Conservation (phyloP, 1,139 yeast genomes). For the Suhomyces maxii region DNA sequence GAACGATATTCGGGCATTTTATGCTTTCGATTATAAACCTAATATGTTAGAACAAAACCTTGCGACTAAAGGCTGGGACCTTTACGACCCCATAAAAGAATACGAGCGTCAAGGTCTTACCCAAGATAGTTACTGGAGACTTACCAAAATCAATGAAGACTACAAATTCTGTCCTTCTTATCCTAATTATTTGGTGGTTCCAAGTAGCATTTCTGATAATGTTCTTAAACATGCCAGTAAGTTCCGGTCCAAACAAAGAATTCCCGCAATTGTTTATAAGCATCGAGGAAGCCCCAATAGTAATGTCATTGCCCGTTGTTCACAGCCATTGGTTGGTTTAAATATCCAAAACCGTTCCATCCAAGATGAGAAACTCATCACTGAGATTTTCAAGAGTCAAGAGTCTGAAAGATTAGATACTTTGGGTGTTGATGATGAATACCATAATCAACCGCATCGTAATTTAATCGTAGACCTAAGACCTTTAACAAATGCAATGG, state of each 20-base stretch:
- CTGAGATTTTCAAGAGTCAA: slow-evolving; percentile 64
- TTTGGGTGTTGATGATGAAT: slow-evolving; percentile 20
- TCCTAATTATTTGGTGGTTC: slow-evolving; percentile 68
- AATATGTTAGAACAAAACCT: slow-evolving; percentile 63
- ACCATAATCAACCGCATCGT: slow-evolving; percentile 45
- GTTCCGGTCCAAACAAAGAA: slow-evolving; percentile 79
- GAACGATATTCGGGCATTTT: slow-evolving; percentile 43
- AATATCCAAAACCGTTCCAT: slow-evolving; percentile 78
- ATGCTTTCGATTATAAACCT: slow-evolving; percentile 51
- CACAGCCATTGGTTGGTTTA: slow-evolving; percentile 92
- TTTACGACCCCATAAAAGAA: slow-evolving; percentile 65
- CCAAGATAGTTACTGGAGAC: slow-evolving; percentile 58
- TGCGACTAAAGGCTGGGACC: slow-evolving; percentile 64
- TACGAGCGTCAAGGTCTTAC: slow-evolving; percentile 63
- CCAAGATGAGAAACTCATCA: slow-evolving; percentile 83
- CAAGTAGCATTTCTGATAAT: slow-evolving; percentile 73
- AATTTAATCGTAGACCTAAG: slow-evolving; percentile 88
- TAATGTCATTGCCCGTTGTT: slow-evolving; percentile 81
- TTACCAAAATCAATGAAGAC: slow-evolving; percentile 60
- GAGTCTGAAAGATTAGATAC: slow-evolving; percentile 29
- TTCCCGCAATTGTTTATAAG: slow-evolving; percentile 80
- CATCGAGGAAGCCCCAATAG: slow-evolving; percentile 59
- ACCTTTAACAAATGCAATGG: slow-evolving; percentile 93
- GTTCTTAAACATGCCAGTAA: slow-evolving; percentile 81
- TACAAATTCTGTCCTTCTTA: slow-evolving; percentile 77